Conservation (phyloP, 345 rosid species). For the Trapa bicornis region DNA sequence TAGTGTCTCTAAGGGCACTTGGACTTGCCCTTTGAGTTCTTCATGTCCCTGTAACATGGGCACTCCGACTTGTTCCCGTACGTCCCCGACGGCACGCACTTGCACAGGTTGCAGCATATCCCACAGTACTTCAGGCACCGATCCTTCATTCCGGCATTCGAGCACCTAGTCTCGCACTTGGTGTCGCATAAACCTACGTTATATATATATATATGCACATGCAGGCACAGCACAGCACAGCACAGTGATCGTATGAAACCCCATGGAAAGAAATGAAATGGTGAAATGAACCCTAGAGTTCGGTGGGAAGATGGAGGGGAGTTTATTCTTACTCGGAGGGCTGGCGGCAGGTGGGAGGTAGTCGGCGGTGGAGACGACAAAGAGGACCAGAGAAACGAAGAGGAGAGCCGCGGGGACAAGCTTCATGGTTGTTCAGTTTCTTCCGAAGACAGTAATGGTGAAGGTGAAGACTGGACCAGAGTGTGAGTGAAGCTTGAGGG, state of each 20-base stretch:
- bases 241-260: too few relatives aligned
- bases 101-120: slow-evolving; percentile 54
- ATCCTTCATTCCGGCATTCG: slow-evolving; percentile 30
- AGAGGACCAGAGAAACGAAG: slow-evolving; percentile 6
- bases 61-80: slow-evolving; percentile 55
- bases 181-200: slow-evolving; percentile 15
- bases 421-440: slow-evolving; percentile 8
- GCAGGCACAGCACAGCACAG: too few relatives aligned
- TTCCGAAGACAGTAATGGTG: too few relatives aligned
- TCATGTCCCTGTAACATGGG: slow-evolving; percentile 52
- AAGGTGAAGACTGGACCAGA: too few relatives aligned
- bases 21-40: slow-evolving; percentile 30
- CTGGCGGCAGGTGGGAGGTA: neutral
- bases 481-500: too few relatives aligned
- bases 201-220: neutral
- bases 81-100: slow-evolving; percentile 75
- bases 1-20: slow-evolving; percentile 45
- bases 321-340: slow-evolving; percentile 2
- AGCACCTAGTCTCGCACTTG: slow-evolving; percentile 45
- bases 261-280: too few relatives aligned
- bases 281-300: too few relatives aligned
- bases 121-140: slow-evolving; percentile 67
- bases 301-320: neutral
- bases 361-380: slow-evolving; percentile 3
- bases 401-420: slow-evolving; percentile 6